Conservation (phyloP, 768 basidiomycete genomes). For the Ramaria sp. region DNA sequence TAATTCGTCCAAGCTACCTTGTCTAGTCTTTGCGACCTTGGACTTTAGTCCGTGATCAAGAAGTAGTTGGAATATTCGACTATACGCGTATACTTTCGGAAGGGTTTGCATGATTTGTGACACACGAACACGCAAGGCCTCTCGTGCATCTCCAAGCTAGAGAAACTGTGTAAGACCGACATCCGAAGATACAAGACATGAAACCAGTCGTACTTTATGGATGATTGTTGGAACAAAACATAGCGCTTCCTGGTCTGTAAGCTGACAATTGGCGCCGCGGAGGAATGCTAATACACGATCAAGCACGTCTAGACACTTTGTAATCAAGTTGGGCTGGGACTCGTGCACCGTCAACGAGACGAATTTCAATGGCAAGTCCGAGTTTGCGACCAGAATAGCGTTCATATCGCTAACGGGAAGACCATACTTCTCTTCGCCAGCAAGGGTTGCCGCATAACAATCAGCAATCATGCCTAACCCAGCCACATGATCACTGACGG, state of each 20-base stretch:
- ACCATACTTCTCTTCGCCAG: constrained; percentile 43
- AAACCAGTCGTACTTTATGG: constrained; percentile 50
- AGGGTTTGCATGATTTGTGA: constrained; percentile 76
- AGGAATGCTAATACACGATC: constrained; percentile 71
- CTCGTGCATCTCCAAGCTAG: constrained; percentile 88
- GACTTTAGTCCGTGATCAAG: constrained; percentile 83
- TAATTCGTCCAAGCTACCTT: constrained; percentile 78
- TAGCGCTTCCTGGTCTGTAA: constrained; percentile 77
- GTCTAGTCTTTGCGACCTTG: constrained; percentile 86
- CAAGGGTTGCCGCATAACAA: constrained; percentile 51
- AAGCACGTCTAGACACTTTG: constrained; percentile 81
- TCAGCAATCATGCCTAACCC: constrained; percentile 68
- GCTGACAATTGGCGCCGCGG: constrained; percentile 57
- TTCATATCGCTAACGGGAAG: constrained; percentile 37
- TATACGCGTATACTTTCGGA: constrained; percentile 87
- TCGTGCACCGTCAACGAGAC: constrained; percentile 83
- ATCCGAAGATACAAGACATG: neutral
- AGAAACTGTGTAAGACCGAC: neutral
- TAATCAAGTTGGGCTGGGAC: constrained; percentile 79
- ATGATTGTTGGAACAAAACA: constrained; percentile 86
- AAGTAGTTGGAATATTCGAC: constrained; percentile 79
- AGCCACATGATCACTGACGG: constrained; percentile 83
- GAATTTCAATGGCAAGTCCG: constrained; percentile 90
- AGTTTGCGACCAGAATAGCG: constrained; percentile 68
- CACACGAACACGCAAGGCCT: constrained; percentile 68